Evolutionary conservation across 257 asterid species (phyloP).

Genomic region (Coffea eugenioides): DNA sequence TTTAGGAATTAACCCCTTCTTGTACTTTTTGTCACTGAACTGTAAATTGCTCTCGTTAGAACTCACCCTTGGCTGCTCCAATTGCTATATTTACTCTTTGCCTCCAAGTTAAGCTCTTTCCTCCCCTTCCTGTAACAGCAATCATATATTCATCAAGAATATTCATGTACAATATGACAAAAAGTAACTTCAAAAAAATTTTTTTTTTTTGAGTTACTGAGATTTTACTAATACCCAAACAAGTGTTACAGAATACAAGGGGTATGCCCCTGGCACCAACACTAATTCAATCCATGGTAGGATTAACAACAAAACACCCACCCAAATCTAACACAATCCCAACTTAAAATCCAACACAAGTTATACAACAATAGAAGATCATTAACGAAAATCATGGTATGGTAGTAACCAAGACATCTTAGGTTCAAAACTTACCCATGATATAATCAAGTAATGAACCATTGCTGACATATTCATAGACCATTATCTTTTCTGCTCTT

Average conservation of each 20-base stretch:
- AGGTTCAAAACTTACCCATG: conserved; percentile 37
- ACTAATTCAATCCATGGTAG: too few species aligned
- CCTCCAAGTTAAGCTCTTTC: conserved; percentile 69
- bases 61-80: conserved; percentile 75
- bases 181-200: background rate
- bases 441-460: conserved; percentile 77
- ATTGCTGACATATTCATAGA: conserved; percentile 68
- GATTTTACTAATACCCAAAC: too few species aligned
- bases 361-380: too few species aligned
- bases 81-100: conserved; percentile 72
- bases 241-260: too few species aligned
- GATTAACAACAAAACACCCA: too few species aligned
- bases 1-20: background rate
- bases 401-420: too few species aligned
- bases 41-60: background rate
- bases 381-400: too few species aligned
- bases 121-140: conserved; percentile 49
- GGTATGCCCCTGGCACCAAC: too few species aligned
- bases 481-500: conserved; percentile 52
- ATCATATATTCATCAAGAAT: background rate
- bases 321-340: too few species aligned
- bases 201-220: too few species aligned
- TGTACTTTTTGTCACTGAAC: background rate
- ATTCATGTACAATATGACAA: background rate
- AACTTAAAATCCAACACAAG: too few species aligned